Conservation (phyloP, 176 grass and related monocot genomes). For the Carex pumila region DNA sequence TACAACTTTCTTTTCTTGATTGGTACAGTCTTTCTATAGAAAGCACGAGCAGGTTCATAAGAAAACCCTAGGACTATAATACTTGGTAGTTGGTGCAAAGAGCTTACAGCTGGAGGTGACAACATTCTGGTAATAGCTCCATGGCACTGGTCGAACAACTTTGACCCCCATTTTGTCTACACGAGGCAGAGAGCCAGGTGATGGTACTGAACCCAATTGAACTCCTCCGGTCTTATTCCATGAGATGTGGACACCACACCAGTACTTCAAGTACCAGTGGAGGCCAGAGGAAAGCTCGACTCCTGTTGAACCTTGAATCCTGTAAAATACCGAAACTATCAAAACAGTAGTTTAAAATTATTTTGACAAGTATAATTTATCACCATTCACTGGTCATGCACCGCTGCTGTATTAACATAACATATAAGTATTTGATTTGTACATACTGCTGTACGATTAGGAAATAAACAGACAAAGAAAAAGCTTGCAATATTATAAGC, state of each 20-base stretch:
- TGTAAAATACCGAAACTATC: slow-evolving; percentile 20
- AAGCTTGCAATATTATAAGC: background rate
- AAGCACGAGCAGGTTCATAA: background rate
- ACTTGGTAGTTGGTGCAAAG: background rate
- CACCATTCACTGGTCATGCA: background rate
- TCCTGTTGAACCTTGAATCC: slow-evolving; percentile 73
- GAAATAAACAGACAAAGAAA: background rate
- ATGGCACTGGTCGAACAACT: slow-evolving; percentile 76
- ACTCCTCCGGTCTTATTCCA: slow-evolving; percentile 92
- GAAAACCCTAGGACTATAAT: background rate
- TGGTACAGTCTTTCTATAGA: background rate
- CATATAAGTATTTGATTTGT: background rate
- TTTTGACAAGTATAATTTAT: background rate
- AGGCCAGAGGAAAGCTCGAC: slow-evolving; percentile 84
- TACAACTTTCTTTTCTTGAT: background rate
- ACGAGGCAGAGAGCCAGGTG: slow-evolving; percentile 50
- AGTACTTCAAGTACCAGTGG: slow-evolving; percentile 96
- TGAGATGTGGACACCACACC: slow-evolving; percentile 79
- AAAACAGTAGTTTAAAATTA: slow-evolving; percentile 10
- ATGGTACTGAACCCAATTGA: slow-evolving; percentile 54
- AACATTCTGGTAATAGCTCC: slow-evolving; percentile 99
- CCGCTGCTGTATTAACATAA: slow-evolving; percentile 6
- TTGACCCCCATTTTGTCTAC: slow-evolving; percentile 57
- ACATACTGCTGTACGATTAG: background rate
- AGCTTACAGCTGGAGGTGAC: slow-evolving; percentile 95